These are phyloP conservation scores for Bryoglossum gracile DNA, from an alignment of 495 filamentous ascomycete species.

Conservation along the genomic window DNA sequence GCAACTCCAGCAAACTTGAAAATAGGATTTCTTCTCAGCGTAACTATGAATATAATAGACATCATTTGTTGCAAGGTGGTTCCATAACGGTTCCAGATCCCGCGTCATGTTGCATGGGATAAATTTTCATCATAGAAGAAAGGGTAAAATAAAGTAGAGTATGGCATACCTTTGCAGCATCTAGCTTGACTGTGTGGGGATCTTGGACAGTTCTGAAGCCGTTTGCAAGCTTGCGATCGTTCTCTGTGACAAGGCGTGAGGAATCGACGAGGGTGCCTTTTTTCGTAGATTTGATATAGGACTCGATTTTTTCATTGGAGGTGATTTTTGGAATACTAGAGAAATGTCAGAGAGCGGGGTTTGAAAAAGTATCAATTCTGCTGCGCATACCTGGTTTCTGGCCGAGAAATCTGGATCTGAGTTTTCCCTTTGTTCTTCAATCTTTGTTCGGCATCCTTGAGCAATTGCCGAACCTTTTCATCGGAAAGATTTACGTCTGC, in stretches of 20 bases:
- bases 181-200: slow-evolving; percentile 31
- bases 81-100: slow-evolving; percentile 69
- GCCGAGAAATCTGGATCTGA: background rate
- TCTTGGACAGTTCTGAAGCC: slow-evolving; percentile 39
- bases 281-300: slow-evolving; percentile 42
- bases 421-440: slow-evolving; percentile 30
- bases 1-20: slow-evolving; percentile 12
- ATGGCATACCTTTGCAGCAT: slow-evolving; percentile 39
- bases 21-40: slow-evolving; percentile 60
- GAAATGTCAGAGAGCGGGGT: background rate
- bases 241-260: slow-evolving; percentile 34
- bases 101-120: slow-evolving; percentile 57
- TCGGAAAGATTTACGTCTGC: slow-evolving; percentile 48
- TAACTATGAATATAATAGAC: slow-evolving; percentile 88
- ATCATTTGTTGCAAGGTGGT: slow-evolving; percentile 57
- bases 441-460: slow-evolving; percentile 56
- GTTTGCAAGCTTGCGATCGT: slow-evolving; percentile 38
- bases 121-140: slow-evolving; percentile 60
- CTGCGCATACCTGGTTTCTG: slow-evolving; percentile 13
- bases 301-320: slow-evolving; percentile 20
- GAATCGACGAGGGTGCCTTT: slow-evolving; percentile 42
- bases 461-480: slow-evolving; percentile 53
- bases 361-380: too few relatives aligned
- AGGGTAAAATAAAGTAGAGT: slow-evolving; percentile 11
- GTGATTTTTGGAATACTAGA: slow-evolving; percentile 17